Conservation (phyloP, 805 yeast species). For the Starmerella apicola region DNA sequence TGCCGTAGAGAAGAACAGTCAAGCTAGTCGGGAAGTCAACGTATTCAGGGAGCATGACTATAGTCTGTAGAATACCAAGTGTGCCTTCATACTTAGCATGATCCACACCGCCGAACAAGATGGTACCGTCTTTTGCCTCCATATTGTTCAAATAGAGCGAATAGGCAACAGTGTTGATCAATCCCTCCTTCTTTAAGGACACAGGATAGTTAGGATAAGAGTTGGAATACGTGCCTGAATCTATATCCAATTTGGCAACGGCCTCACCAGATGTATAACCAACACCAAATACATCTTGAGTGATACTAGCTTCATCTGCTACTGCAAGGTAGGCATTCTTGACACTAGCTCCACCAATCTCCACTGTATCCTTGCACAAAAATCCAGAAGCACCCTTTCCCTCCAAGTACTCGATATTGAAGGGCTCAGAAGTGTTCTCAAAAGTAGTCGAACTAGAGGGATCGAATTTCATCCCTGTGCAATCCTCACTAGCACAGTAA, state of each 20-base stretch:
- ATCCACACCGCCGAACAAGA: constrained; percentile 38
- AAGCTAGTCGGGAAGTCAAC: constrained; percentile 5
- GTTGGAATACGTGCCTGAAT: constrained; percentile 11
- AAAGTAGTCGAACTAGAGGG: constrained; percentile 21
- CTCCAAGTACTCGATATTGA: constrained; percentile 34
- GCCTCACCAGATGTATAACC: constrained; percentile 27
- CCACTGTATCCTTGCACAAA: constrained; percentile 47
- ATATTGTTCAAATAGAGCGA: constrained; percentile 34
- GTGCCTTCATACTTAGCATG: constrained; percentile 32
- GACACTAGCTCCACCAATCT: constrained; percentile 36
- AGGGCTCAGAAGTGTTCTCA: constrained; percentile 20
- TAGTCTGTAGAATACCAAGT: constrained; percentile 27
- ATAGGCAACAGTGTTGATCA: constrained; percentile 32
- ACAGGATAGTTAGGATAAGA: constrained; percentile 27
- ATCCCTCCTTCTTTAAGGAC: constrained; percentile 30
- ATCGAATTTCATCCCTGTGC: constrained; percentile 22
- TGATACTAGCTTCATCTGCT: constrained; percentile 50
- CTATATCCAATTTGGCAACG: constrained; percentile 9
- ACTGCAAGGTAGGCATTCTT: constrained; percentile 51
- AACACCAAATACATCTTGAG: constrained; percentile 48
- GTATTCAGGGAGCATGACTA: constrained; percentile 12
- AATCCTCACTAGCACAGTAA: constrained; percentile 5
- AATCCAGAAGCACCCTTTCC: constrained; percentile 35
- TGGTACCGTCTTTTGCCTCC: constrained; percentile 26
- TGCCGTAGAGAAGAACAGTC: constrained; percentile 13